A percentile compares a stretch with the other conserved stretches of the same genome.
Evolutionary conservation across 768 basidiomycete genomes (phyloP).

Genomic region (Kwoniella dejecticola): DNA sequence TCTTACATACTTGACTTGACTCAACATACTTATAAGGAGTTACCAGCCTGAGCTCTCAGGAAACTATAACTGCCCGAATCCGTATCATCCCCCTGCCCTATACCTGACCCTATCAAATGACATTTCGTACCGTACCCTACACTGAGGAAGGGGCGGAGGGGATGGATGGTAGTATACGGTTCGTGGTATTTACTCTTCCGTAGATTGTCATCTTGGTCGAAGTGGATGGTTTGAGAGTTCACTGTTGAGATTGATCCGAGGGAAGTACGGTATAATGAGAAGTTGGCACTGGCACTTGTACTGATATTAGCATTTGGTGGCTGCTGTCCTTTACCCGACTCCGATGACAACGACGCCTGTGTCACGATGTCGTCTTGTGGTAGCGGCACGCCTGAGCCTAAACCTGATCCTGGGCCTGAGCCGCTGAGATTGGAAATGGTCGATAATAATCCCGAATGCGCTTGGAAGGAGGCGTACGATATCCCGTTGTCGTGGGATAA

Average conservation of each 20-base stretch:
- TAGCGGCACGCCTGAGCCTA: no score
- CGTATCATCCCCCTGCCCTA: slow-evolving; percentile 41
- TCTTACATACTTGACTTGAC: no score
- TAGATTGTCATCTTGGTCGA: slow-evolving; percentile 14
- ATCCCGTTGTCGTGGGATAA: slow-evolving; percentile 40
- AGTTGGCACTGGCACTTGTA: slow-evolving; percentile 16
- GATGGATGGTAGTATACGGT: slow-evolving; percentile 45
- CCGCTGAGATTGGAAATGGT: slow-evolving; percentile 30
- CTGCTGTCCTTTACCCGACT: no score
- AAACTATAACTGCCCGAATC: slow-evolving; percentile 47
- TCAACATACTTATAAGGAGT: no score
- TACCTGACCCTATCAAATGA: slow-evolving; percentile 36
- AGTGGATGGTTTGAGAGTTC: slow-evolving; percentile 26
- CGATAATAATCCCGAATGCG: slow-evolving; percentile 47
- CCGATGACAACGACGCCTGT: no score
- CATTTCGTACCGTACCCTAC: slow-evolving; percentile 36
- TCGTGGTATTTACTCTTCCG: slow-evolving; percentile 6
- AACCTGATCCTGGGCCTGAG: no score
- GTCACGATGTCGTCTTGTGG: no score
- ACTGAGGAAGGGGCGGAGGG: slow-evolving; percentile 38
- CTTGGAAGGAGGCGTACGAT: slow-evolving; percentile 36
- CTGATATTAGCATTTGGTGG: background rate
- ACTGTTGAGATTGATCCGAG: slow-evolving; percentile 16
- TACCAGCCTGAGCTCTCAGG: slow-evolving; percentile 27
- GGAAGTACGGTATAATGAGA: slow-evolving; percentile 28